Conservation (phyloP, 805 yeast genomes). For the Candida gorgasii region DNA sequence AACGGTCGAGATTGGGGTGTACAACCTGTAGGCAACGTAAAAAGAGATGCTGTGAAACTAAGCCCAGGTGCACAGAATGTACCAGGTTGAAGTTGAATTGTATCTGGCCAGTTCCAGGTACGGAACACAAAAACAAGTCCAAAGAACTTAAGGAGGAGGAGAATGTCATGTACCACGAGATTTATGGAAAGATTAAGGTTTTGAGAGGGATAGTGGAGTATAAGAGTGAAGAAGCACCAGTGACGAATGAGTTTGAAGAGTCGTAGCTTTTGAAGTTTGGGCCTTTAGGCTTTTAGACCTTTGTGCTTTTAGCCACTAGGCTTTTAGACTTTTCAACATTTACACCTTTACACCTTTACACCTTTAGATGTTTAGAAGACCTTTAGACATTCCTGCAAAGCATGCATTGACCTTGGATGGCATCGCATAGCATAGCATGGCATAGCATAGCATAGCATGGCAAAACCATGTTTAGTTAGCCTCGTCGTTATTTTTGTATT, state of each 20-base stretch:
- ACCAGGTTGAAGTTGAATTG: conserved; percentile 63
- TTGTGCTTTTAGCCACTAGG: no score
- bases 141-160: conserved; percentile 51
- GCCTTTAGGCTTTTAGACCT: no score
- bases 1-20: conserved; percentile 71
- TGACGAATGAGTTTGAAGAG: conserved; percentile 4
- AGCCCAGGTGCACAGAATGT: conserved; percentile 71
- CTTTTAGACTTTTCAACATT: no score
- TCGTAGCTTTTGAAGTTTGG: neutral
- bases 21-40: conserved; percentile 75
- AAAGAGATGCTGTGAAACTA: conserved; percentile 73
- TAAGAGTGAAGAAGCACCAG: conserved; percentile 21
- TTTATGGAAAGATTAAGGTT: conserved; percentile 60
- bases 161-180: conserved; percentile 54
- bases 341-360: no score
- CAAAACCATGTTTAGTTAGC: no score
- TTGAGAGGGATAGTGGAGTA: conserved; percentile 63
- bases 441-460: no score
- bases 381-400: no score
- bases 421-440: no score
- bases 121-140: conserved; percentile 58
- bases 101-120: conserved; percentile 74
- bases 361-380: no score
- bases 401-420: no score
- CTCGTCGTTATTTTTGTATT: no score